Conservation (phyloP, 1,284 basidiomycete genomes). For the Cystobasidiaceae sp. region DNA sequence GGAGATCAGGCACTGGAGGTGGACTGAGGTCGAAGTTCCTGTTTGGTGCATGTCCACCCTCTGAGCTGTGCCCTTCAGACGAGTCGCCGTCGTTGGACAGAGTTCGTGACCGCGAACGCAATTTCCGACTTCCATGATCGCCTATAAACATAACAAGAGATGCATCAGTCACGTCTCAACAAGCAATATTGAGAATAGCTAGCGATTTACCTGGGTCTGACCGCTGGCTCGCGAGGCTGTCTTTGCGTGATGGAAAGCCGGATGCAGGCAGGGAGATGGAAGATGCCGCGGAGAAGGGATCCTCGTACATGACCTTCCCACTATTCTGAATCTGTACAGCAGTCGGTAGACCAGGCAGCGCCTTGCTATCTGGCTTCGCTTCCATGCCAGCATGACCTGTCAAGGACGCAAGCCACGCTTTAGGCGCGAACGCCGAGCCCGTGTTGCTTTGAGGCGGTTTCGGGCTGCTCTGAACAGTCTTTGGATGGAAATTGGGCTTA, state of each 20-base stretch:
- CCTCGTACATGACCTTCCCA: not conserved
- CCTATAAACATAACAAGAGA: no score
- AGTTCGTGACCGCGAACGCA: no score
- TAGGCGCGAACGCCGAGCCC: not conserved
- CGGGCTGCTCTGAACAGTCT: not conserved
- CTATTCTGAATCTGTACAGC: not conserved
- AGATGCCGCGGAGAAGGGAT: conserved; percentile 2
- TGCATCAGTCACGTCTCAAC: not conserved
- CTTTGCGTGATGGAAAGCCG: not conserved
- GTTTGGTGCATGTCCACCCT: no score
- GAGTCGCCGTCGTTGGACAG: no score
- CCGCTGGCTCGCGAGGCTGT: conserved; percentile 2
- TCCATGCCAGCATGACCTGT: not conserved
- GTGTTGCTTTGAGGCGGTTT: not conserved
- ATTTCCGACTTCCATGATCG: no score
- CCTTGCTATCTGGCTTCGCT: not conserved
- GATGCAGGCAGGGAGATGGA: conserved; percentile 1
- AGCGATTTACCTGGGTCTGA: not conserved
- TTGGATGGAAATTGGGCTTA: not conserved
- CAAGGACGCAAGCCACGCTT: conserved; percentile 2
- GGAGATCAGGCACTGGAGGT: no score
- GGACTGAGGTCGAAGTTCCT: no score
- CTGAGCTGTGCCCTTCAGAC: no score
- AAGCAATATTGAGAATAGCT: not conserved
- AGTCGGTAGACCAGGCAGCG: not conserved